Evolutionary conservation across 2,329 filamentous ascomycete genomes (phyloP).

Genomic region (Macrophomina phaseolina): DNA sequence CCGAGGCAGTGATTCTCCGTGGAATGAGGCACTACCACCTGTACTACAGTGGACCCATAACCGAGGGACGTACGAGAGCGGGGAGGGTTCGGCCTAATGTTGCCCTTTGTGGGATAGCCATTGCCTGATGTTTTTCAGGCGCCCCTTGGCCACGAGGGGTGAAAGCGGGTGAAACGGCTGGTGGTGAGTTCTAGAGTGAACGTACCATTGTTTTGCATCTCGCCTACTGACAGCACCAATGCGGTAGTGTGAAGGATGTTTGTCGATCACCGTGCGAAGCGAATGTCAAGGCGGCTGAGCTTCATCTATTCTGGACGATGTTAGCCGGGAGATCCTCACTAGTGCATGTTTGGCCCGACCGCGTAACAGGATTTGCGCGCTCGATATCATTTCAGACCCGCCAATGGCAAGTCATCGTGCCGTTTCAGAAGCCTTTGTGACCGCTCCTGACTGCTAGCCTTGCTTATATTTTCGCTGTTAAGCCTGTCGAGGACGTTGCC

Average conservation of each 20-base stretch:
- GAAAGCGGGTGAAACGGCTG: background rate
- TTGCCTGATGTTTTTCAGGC: background rate
- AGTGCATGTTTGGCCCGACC: background rate
- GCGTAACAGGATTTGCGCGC: background rate
- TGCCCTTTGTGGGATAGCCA: background rate
- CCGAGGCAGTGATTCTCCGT: background rate
- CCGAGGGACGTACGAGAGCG: background rate
- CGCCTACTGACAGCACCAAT: background rate
- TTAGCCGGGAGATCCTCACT: background rate
- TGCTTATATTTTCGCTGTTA: background rate
- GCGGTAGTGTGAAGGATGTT: background rate
- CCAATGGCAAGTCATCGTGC: background rate
- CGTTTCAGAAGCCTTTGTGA: background rate
- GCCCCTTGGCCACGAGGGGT: background rate
- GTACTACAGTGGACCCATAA: background rate
- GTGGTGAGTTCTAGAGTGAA: background rate
- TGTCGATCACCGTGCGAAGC: background rate
- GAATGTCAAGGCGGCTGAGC: background rate
- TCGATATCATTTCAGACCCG: background rate
- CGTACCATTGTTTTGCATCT: slow-evolving; percentile 9
- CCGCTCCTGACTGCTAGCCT: background rate
- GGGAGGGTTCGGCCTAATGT: background rate
- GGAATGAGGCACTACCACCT: background rate
- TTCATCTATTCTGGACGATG: slow-evolving; percentile 12
- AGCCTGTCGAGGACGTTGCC: slow-evolving; percentile 4